Evolutionary conservation across 257 asterid genomes (phyloP).

Genomic region (Capsicum rhomboideum): DNA sequence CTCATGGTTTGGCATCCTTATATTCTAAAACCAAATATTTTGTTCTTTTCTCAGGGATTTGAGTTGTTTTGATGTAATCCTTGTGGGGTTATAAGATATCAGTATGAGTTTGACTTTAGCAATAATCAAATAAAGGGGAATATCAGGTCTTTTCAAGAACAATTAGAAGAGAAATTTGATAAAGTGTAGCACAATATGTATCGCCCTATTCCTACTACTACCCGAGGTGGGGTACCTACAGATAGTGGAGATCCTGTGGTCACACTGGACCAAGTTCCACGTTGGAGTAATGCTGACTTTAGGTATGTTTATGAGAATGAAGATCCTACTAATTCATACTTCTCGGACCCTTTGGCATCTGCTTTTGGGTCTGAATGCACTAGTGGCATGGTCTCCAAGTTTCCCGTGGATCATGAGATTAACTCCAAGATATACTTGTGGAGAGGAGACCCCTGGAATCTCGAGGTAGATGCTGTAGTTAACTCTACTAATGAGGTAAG

Average conservation of each 20-base stretch:
- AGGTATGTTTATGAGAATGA: slow-evolving; percentile 57
- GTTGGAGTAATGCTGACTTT: slow-evolving; percentile 71
- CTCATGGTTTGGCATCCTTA: not conserved
- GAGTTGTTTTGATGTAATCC: not conserved
- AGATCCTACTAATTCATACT: slow-evolving; percentile 41
- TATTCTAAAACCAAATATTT: not conserved
- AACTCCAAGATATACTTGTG: slow-evolving; percentile 80
- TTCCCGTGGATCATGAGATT: slow-evolving; percentile 65
- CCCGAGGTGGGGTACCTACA: slow-evolving; percentile 68
- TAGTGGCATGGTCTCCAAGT: slow-evolving; percentile 63
- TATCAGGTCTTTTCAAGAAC: not conserved
- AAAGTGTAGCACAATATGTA: slow-evolving; percentile 34
- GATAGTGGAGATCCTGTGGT: slow-evolving; percentile 70
- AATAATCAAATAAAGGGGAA: not conserved
- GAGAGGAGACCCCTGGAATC: slow-evolving; percentile 96
- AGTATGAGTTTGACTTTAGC: not conserved
- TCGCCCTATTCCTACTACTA: slow-evolving; percentile 45
- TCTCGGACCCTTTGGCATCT: slow-evolving; percentile 66
- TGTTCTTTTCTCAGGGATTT: not conserved
- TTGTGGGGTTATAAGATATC: not conserved
- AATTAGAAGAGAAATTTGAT: slow-evolving; percentile 19
- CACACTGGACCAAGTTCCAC: slow-evolving; percentile 68
- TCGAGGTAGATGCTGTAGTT: slow-evolving; percentile 92
- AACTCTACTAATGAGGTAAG: slow-evolving; percentile 85
- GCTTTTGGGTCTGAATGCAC: slow-evolving; percentile 54